A percentile compares a stretch with the other conserved stretches of the same genome.
phyloP scores from a whole-genome alignment of 2,329 filamentous ascomycete species.

The Rhynchosporium graminicola region DNA sequence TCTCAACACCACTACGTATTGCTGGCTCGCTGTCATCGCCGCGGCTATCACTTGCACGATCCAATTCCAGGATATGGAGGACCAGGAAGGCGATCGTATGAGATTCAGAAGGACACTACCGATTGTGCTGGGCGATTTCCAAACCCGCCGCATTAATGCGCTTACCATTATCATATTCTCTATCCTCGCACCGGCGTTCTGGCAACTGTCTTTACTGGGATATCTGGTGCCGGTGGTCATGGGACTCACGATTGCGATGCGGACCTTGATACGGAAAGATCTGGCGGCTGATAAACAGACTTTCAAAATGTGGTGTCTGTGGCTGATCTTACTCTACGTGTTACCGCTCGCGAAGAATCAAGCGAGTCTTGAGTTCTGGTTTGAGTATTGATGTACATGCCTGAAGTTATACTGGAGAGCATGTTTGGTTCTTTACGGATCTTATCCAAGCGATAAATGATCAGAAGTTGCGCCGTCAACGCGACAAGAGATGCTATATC shows the following conservation, averaged over 20 bases:
- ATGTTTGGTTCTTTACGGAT: no score
- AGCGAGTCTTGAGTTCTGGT: background rate
- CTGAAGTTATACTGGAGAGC: background rate
- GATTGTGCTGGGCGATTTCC: slow-evolving; percentile 26
- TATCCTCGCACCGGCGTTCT: slow-evolving; percentile 8
- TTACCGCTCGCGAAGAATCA: slow-evolving; percentile 13
- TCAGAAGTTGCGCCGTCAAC: no score
- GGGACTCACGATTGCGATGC: slow-evolving; percentile 2
- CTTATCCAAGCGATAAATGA: no score
- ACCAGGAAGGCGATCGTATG: slow-evolving; percentile 35
- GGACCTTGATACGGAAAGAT: background rate
- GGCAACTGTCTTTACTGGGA: slow-evolving; percentile 5
- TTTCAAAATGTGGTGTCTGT: slow-evolving; percentile 16
- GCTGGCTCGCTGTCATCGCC: slow-evolving; percentile 17
- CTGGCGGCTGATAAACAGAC: slow-evolving; percentile 12
- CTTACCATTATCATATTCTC: slow-evolving; percentile 10
- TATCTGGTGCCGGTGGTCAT: background rate
- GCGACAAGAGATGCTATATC: no score
- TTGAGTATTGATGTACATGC: background rate
- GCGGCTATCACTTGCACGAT: slow-evolving; percentile 30
- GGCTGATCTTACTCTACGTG: slow-evolving; percentile 13
- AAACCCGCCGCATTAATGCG: slow-evolving; percentile 1
- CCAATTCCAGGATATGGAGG: slow-evolving; percentile 40
- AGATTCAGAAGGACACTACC: slow-evolving; percentile 35
- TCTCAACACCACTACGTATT: slow-evolving; percentile 9